phyloP scores from a whole-genome alignment of 306 rosid species.

The Castanea sativa region DNA sequence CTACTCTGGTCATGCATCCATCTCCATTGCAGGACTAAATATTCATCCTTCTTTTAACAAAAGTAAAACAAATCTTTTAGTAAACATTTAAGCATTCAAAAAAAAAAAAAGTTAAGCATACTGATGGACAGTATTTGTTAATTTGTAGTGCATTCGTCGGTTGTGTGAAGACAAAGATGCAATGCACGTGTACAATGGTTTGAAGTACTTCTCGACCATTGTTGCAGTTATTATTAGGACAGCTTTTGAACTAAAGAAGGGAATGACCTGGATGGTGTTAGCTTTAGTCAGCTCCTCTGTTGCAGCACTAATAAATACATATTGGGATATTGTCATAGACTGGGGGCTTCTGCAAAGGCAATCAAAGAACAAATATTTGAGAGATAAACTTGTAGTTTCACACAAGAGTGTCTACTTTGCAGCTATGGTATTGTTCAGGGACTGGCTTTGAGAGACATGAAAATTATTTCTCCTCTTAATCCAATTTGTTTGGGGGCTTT shows the following conservation, averaged over 20 bases:
- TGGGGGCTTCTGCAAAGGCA: slow-evolving; percentile 64
- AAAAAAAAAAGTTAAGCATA: neutral
- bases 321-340: slow-evolving; percentile 58
- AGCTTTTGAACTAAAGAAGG: slow-evolving; percentile 45
- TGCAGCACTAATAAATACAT: slow-evolving; percentile 39
- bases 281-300: slow-evolving; percentile 58
- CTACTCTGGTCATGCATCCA: neutral
- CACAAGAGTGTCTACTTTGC: slow-evolving; percentile 49
- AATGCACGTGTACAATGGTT: slow-evolving; percentile 38
- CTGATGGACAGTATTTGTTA: slow-evolving; percentile 17
- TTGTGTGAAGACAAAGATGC: slow-evolving; percentile 42
- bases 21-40: neutral
- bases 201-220: slow-evolving; percentile 56
- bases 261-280: slow-evolving; percentile 44
- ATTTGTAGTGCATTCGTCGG: slow-evolving; percentile 52
- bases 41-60: neutral
- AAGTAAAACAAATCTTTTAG: neutral
- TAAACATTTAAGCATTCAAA: neutral
- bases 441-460: neutral
- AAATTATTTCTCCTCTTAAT: neutral
- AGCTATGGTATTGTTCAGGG: slow-evolving; percentile 47
- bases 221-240: slow-evolving; percentile 55
- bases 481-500: slow-evolving; percentile 8
- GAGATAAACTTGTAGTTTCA: slow-evolving; percentile 55
- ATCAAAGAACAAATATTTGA: slow-evolving; percentile 52